A percentile compares a stretch with the other conserved stretches of the same genome.
These are phyloP conservation scores for Coniochaeta ligniaria DNA, from an alignment of 2,329 filamentous ascomycete species.

Conservation along the genomic window DNA sequence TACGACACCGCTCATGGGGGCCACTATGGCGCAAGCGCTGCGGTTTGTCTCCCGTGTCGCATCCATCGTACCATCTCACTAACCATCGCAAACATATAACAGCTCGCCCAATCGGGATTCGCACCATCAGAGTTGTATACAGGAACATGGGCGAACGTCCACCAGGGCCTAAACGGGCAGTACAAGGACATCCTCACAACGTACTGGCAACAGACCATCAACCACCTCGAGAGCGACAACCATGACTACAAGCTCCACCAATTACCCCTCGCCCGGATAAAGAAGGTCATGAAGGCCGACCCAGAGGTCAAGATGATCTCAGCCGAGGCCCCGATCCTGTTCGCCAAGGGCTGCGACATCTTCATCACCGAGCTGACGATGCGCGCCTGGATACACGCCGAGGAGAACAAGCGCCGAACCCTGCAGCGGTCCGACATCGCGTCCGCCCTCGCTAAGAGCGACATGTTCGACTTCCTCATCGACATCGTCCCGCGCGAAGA, in stretches of 20 bases:
- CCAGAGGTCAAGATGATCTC: slow-evolving; percentile 99
- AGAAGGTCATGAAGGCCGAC: slow-evolving; percentile 99
- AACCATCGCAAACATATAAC: slow-evolving; percentile 18
- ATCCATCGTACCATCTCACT: slow-evolving; percentile 9
- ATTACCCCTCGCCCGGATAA: slow-evolving; percentile 93
- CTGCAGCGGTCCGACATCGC: slow-evolving; percentile 95
- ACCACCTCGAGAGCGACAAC: slow-evolving; percentile 85
- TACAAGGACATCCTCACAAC: slow-evolving; percentile 97
- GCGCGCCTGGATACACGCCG: slow-evolving; percentile 98
- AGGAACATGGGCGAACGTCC: slow-evolving; percentile 93
- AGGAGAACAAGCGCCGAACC: slow-evolving; percentile 96
- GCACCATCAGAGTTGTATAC: slow-evolving; percentile 92
- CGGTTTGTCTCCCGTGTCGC: slow-evolving; percentile 40
- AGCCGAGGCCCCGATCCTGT: slow-evolving; percentile 93
- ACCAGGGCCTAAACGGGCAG: slow-evolving; percentile 84
- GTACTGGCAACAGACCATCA: slow-evolving; percentile 99
- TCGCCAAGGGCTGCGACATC: slow-evolving; percentile 97
- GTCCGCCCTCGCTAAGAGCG: slow-evolving; percentile 88
- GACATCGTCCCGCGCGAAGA: slow-evolving; percentile 97
- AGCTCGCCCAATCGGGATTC: slow-evolving; percentile 83
- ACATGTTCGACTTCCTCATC: slow-evolving; percentile 99
- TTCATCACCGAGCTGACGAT: slow-evolving; percentile 99
- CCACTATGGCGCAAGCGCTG: slow-evolving; percentile 68
- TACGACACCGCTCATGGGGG: slow-evolving; percentile 70
- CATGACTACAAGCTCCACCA: slow-evolving; percentile 99